Percentiles rank a stretch among this genome's conserved stretches.
Conservation (phyloP, 2,329 filamentous ascomycete genomes). For the Dactylellina cionopaga region DNA sequence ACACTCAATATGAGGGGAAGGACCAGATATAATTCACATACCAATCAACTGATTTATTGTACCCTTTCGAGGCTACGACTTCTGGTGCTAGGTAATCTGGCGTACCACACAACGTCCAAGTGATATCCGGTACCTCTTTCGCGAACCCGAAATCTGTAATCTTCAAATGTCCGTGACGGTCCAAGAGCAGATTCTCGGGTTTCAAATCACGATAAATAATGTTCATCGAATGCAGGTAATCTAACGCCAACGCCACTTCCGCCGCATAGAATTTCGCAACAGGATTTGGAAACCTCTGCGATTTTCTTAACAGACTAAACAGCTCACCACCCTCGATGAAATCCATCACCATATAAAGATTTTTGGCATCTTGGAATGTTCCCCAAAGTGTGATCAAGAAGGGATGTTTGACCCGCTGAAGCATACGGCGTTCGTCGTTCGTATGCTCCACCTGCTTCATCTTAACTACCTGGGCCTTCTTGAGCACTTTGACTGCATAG, state of each 20-base stretch:
- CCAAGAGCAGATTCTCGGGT: slow-evolving; percentile 89
- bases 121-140: slow-evolving; percentile 97
- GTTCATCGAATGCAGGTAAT: slow-evolving; percentile 92
- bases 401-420: slow-evolving; percentile 95
- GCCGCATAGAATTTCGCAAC: slow-evolving; percentile 99
- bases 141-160: slow-evolving; percentile 99
- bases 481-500: slow-evolving; percentile 98
- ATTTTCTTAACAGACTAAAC: slow-evolving; percentile 94
- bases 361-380: slow-evolving; percentile 93
- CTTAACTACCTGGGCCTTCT: slow-evolving; percentile 98
- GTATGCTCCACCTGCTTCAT: slow-evolving; percentile 99
- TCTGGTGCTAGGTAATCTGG: slow-evolving; percentile 97
- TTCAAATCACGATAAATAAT: slow-evolving; percentile 99
- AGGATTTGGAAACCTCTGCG: slow-evolving; percentile 97
- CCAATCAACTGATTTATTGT: slow-evolving; percentile 99
- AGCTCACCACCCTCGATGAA: slow-evolving; percentile 98
- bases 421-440: slow-evolving; percentile 95
- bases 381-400: slow-evolving; percentile 98
- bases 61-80: slow-evolving; percentile 98
- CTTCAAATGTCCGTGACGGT: slow-evolving; percentile 92
- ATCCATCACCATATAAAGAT: slow-evolving; percentile 99
- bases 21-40: slow-evolving; percentile 68
- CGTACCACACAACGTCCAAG: slow-evolving; percentile 97
- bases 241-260: slow-evolving; percentile 92
- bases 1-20: no score